Conservation (phyloP, 2,329 filamentous ascomycete genomes). For the Ophiostoma ips region DNA sequence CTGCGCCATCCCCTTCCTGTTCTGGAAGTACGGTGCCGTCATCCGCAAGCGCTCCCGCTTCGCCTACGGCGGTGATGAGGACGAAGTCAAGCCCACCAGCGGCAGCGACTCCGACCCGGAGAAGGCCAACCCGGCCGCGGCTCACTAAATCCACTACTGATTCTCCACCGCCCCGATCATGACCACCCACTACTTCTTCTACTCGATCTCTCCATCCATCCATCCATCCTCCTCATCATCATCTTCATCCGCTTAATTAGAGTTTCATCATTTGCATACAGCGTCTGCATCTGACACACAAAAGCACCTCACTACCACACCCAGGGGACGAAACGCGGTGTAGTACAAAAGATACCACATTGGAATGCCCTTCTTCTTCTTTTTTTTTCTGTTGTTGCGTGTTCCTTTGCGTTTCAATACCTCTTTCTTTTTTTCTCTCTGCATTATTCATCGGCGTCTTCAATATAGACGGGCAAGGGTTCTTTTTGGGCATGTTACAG, state of each 20-base stretch:
- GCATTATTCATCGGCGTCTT: background rate
- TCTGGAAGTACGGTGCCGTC: slow-evolving; percentile 54
- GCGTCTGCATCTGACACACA: no score
- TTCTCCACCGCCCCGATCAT: background rate
- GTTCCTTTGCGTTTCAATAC: background rate
- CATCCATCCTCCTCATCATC: no score
- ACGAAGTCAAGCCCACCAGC: slow-evolving; percentile 15
- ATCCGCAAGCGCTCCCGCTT: slow-evolving; percentile 57
- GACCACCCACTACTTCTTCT: no score
- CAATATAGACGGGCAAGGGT: background rate
- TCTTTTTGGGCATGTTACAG: background rate
- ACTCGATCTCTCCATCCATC: no score
- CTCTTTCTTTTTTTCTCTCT: background rate
- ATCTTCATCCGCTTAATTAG: no score
- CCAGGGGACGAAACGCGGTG: no score
- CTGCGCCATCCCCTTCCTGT: slow-evolving; percentile 70
- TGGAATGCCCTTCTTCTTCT: background rate
- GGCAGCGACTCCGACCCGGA: slow-evolving; percentile 5
- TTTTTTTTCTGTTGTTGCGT: background rate
- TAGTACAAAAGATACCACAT: background rate
- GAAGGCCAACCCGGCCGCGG: background rate
- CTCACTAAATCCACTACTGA: background rate
- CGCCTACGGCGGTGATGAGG: slow-evolving; percentile 52
- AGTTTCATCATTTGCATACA: no score
- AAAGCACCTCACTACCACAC: no score